Base-by-base conservation (phyloP, 768 basidiomycete species). In the Pleurotus pulmonarius region DNA sequence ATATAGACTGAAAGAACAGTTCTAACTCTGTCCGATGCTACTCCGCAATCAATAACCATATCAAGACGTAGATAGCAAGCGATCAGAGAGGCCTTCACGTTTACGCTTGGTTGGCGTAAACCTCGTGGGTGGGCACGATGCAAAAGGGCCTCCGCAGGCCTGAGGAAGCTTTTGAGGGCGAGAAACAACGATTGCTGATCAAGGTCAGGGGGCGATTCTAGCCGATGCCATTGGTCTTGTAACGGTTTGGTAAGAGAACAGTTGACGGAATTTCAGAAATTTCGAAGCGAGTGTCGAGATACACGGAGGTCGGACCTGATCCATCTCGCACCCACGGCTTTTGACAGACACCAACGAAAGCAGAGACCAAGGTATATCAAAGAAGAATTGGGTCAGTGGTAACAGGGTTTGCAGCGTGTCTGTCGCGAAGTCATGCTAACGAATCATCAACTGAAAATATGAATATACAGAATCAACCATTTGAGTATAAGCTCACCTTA, bases 11-110 rank as follows among this genome's bases (percentile, higher is more conserved):
- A 34, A 38, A 39, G 51, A 39, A 22, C 37, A 53, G 51, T 53
- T 53, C 51, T 53, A 53, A 39, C 39, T 39, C 51, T 40, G 51
- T 53, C 51, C 51, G 51, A 53, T 53, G 51, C 38, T 53, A 53
- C 51, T 53, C 51, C 51, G 51, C 41, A 53, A 53, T 53, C 51
- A 53, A 41, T 53, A 39, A 18, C 37, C 51, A 53, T 53, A 53
- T 53, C 51, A 53, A 53, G 51, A 53, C 39, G 51, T 40, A 38
- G 16, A 34, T 53, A 53, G 39, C 51, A 41, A 41, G 39, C 37
- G 24, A 53, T 53, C 51, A 53, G 41, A n/a, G 34, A 53, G 39
- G 51, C 15, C 37, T 41, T 53, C 51, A 53, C 51, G 51, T 53
- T 53, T 53, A 41, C 26, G 51, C 51, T 38, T 18, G 34, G 15